These are phyloP conservation scores for Noccaea caerulescens DNA, from an alignment of 345 rosid genomes.

Conservation along the genomic window DNA sequence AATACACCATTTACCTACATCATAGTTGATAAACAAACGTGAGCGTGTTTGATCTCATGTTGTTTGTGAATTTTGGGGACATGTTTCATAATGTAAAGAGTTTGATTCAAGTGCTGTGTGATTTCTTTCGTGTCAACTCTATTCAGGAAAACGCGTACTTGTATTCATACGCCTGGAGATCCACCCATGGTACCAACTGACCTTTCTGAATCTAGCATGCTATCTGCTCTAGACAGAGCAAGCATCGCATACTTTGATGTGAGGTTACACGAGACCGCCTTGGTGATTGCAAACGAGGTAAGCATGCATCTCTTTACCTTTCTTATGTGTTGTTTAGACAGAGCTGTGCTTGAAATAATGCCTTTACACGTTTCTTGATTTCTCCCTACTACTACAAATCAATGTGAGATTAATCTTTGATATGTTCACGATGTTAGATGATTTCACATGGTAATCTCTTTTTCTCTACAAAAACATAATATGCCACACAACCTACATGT, in stretches of 20 bases:
- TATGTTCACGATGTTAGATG: slow-evolving; percentile 6
- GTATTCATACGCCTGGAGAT: slow-evolving; percentile 82
- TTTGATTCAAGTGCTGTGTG: not conserved
- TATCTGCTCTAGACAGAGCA: slow-evolving; percentile 65
- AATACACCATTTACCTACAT: slow-evolving; percentile 84
- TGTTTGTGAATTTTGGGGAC: slow-evolving; percentile 22
- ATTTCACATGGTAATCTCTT: not conserved
- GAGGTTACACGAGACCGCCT: slow-evolving; percentile 67
- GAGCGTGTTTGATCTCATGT: slow-evolving; percentile 38
- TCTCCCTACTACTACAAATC: not conserved
- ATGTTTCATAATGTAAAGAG: not conserved
- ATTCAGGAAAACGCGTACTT: slow-evolving; percentile 88
- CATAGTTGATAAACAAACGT: slow-evolving; percentile 82
- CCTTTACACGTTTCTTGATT: not conserved
- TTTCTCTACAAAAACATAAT: not conserved
- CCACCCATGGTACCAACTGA: slow-evolving; percentile 74
- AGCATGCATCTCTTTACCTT: slow-evolving; percentile 26
- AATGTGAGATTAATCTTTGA: slow-evolving; percentile 15
- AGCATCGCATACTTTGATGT: slow-evolving; percentile 72
- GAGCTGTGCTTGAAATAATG: not conserved
- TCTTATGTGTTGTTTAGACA: not conserved
- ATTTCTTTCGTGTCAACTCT: not conserved
- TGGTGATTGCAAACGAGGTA: slow-evolving; percentile 75
- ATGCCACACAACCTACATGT: slow-evolving; percentile 16
- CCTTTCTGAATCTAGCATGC: slow-evolving; percentile 52